Evolutionary conservation across 148 eudicot species (phyloP).

Genomic region (Bassia scoparia): DNA sequence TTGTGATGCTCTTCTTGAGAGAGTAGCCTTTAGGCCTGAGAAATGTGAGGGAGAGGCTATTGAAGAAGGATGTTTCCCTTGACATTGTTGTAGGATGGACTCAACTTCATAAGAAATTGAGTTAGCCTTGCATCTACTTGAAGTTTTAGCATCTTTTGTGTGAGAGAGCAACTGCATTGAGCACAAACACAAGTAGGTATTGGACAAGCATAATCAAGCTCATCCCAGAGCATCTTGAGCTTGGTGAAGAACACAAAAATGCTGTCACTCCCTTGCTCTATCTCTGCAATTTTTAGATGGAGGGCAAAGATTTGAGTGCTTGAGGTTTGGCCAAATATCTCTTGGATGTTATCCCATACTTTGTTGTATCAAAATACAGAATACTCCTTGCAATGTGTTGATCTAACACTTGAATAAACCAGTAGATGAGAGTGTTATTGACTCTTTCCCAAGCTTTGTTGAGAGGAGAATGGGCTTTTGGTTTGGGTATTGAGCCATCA

Average conservation of each 20-base stretch:
- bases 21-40: too few relatives aligned
- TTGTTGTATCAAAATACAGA: not conserved
- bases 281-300: not conserved
- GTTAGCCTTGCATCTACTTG: constrained; percentile 20
- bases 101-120: not conserved
- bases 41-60: too few relatives aligned
- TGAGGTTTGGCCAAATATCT: not conserved
- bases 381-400: too few relatives aligned
- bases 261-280: not conserved
- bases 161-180: not conserved
- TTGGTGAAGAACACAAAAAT: not conserved
- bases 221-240: not conserved
- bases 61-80: too few relatives aligned
- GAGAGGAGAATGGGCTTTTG: too few relatives aligned
- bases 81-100: too few relatives aligned
- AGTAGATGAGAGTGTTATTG: too few relatives aligned
- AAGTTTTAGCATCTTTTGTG: not conserved
- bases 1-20: too few relatives aligned
- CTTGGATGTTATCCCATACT: not conserved
- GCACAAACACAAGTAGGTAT: not conserved
- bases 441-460: too few relatives aligned
- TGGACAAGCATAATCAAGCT: constrained; percentile 15
- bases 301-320: not conserved
- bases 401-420: too few relatives aligned
- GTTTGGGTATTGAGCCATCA: too few relatives aligned